A percentile compares a stretch with the other conserved stretches of the same genome.
Conservation (phyloP, 1,284 basidiomycete genomes). For the Sphagnurus paluster region DNA sequence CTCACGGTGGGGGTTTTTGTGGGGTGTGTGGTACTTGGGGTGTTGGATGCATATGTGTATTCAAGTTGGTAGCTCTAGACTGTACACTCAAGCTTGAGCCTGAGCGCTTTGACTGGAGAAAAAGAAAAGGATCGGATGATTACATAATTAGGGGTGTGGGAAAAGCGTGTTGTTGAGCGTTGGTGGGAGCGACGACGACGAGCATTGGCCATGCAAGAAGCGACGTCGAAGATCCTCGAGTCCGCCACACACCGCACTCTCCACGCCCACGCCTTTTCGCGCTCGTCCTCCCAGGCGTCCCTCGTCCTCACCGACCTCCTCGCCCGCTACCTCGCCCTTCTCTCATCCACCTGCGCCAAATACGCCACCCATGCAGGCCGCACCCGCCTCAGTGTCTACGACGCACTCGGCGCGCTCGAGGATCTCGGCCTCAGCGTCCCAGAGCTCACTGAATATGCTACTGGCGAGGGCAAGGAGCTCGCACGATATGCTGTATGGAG, state of each 20-base stretch:
- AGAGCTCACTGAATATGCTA: conserved; percentile 64
- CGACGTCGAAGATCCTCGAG: conserved; percentile 56
- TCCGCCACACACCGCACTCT: conserved; percentile 65
- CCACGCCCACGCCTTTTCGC: conserved; percentile 72
- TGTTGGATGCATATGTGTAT: no score
- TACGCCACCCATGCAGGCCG: conserved; percentile 74
- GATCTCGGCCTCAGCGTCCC: conserved; percentile 71
- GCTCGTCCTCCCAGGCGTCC: conserved; percentile 69
- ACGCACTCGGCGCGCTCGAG: conserved; percentile 65
- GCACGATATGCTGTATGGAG: conserved; percentile 63
- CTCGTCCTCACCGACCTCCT: conserved; percentile 70
- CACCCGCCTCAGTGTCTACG: conserved; percentile 49
- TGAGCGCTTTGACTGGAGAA: no score
- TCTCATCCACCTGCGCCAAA: conserved; percentile 63
- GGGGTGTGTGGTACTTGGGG: conserved; percentile 12
- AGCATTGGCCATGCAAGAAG: conserved; percentile 38
- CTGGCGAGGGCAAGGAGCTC: conserved; percentile 64
- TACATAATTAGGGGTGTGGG: no score
- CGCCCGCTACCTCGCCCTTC: conserved; percentile 64
- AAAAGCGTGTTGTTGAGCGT: no score
- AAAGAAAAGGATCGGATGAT: no score
- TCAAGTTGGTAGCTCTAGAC: no score
- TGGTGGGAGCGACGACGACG: no score
- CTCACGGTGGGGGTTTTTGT: conserved; percentile 13
- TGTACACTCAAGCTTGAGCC: no score